Evolutionary conservation across 805 yeast genomes (phyloP).

Genomic region (Deakozyma indianensis): DNA sequence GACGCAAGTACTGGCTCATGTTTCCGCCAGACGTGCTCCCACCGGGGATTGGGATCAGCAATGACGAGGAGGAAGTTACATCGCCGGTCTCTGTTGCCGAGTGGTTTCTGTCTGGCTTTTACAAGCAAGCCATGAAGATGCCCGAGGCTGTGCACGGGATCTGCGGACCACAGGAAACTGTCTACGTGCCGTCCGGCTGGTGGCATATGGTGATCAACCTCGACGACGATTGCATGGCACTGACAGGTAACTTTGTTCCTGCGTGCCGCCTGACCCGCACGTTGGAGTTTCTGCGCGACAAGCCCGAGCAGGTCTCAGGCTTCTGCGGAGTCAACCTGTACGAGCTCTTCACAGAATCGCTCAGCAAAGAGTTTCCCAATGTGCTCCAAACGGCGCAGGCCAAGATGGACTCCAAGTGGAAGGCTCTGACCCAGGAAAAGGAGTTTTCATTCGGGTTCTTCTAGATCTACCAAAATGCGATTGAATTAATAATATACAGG

Average conservation of each 20-base stretch:
- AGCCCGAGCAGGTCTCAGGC: constrained; percentile 64
- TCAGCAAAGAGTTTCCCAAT: constrained; percentile 26
- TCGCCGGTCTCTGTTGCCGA: constrained; percentile 88
- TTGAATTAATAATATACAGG: not conserved
- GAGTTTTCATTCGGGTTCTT: not conserved
- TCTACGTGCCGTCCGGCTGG: constrained; percentile 93
- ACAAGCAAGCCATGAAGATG: constrained; percentile 40
- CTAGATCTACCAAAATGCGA: too few relatives aligned
- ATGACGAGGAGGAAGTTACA: constrained; percentile 74
- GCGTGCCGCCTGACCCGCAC: constrained; percentile 40
- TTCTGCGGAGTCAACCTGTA: constrained; percentile 45
- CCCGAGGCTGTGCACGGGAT: constrained; percentile 49
- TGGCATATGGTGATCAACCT: constrained; percentile 91
- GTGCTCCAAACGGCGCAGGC: constrained; percentile 24
- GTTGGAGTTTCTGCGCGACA: constrained; percentile 51
- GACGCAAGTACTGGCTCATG: constrained; percentile 80
- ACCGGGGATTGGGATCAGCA: constrained; percentile 73
- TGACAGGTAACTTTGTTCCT: constrained; percentile 85
- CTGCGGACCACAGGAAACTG: constrained; percentile 69
- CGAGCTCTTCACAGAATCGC: constrained; percentile 42
- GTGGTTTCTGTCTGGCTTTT: constrained; percentile 77
- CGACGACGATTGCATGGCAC: constrained; percentile 52
- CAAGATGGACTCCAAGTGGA: constrained; percentile 16
- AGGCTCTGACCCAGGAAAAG: not conserved
- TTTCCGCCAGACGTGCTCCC: constrained; percentile 63